Evolutionary conservation across 805 yeast species (phyloP).

Genomic region (Yarrowia deformans): DNA sequence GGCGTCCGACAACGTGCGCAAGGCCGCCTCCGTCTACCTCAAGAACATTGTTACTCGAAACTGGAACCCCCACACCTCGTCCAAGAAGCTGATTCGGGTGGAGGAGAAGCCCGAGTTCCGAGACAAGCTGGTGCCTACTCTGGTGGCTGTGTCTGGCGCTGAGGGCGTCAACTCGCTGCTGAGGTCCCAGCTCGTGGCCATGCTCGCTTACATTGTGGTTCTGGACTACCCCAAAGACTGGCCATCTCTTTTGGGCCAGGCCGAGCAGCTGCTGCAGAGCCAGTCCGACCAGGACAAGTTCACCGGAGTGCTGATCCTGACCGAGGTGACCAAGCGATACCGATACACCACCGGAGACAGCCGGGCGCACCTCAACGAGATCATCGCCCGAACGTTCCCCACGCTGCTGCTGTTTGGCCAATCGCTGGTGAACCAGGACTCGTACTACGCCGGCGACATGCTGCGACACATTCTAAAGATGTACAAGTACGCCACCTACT

Average conservation of each 20-base stretch:
- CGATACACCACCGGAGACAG: slow-evolving; percentile 72
- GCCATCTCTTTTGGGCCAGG: slow-evolving; percentile 60
- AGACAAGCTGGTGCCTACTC: slow-evolving; percentile 68
- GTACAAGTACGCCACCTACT: slow-evolving; percentile 72
- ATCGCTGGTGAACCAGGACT: slow-evolving; percentile 55
- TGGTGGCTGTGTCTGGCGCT: slow-evolving; percentile 48
- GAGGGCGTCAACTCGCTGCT: slow-evolving; percentile 47
- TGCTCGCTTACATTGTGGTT: slow-evolving; percentile 60
- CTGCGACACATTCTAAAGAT: slow-evolving; percentile 74
- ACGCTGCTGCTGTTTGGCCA: slow-evolving; percentile 71
- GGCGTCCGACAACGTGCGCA: slow-evolving; percentile 60
- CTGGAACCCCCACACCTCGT: slow-evolving; percentile 57
- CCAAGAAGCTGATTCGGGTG: slow-evolving; percentile 56
- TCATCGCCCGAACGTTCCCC: slow-evolving; percentile 69
- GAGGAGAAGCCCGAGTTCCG: slow-evolving; percentile 80
- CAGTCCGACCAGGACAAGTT: slow-evolving; percentile 63
- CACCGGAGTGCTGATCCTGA: slow-evolving; percentile 58
- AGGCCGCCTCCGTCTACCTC: slow-evolving; percentile 82
- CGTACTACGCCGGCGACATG: slow-evolving; percentile 68
- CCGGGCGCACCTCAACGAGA: slow-evolving; percentile 60
- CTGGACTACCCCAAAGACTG: slow-evolving; percentile 62
- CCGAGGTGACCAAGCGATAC: slow-evolving; percentile 70
- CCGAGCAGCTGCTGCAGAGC: slow-evolving; percentile 55
- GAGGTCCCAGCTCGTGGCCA: slow-evolving; percentile 55
- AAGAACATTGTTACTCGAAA: slow-evolving; percentile 73